A percentile compares a stretch with the other conserved stretches of the same genome.
Evolutionary conservation across 2,329 filamentous ascomycete species (phyloP).

Genomic region (Colletotrichum chlorophyti): DNA sequence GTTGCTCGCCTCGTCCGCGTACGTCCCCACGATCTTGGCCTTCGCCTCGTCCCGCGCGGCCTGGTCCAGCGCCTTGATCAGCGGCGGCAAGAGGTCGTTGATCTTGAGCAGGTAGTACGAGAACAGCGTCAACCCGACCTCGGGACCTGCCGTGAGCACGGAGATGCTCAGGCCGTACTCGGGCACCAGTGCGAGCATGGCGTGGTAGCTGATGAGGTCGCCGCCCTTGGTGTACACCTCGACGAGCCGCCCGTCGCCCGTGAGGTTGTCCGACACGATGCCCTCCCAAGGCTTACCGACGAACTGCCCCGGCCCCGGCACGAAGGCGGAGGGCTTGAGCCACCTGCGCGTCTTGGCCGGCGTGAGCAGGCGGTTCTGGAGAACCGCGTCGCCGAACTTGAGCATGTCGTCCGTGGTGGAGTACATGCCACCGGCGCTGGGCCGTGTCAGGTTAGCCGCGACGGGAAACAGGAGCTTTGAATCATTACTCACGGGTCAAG

Average conservation of each 20-base stretch:
- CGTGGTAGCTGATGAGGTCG: slow-evolving; percentile 48
- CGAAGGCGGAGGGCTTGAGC: slow-evolving; percentile 51
- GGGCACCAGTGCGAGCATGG: slow-evolving; percentile 47
- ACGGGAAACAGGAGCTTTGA: not conserved
- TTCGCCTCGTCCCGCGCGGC: slow-evolving; percentile 45
- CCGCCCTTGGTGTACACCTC: slow-evolving; percentile 57
- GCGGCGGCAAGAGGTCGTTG: slow-evolving; percentile 35
- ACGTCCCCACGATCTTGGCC: slow-evolving; percentile 43
- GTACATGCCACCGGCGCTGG: slow-evolving; percentile 47
- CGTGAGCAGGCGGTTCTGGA: slow-evolving; percentile 48
- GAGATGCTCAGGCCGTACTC: slow-evolving; percentile 53
- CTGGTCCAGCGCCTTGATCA: slow-evolving; percentile 50
- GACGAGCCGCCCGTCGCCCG: slow-evolving; percentile 45
- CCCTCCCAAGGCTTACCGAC: slow-evolving; percentile 58
- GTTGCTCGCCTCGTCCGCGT: slow-evolving; percentile 43
- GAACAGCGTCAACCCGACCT: slow-evolving; percentile 22
- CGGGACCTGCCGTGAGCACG: slow-evolving; percentile 43
- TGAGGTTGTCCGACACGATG: slow-evolving; percentile 43
- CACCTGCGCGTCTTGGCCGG: slow-evolving; percentile 47
- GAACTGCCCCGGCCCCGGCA: slow-evolving; percentile 42
- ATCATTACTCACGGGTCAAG: slow-evolving; percentile 40
- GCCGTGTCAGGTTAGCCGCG: not conserved
- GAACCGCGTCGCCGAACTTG: slow-evolving; percentile 48
- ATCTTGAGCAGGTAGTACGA: slow-evolving; percentile 17
- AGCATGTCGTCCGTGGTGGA: slow-evolving; percentile 50